phyloP scores from a whole-genome alignment of 1,284 basidiomycete species.

The Cutaneotrichosporon cavernicola region DNA sequence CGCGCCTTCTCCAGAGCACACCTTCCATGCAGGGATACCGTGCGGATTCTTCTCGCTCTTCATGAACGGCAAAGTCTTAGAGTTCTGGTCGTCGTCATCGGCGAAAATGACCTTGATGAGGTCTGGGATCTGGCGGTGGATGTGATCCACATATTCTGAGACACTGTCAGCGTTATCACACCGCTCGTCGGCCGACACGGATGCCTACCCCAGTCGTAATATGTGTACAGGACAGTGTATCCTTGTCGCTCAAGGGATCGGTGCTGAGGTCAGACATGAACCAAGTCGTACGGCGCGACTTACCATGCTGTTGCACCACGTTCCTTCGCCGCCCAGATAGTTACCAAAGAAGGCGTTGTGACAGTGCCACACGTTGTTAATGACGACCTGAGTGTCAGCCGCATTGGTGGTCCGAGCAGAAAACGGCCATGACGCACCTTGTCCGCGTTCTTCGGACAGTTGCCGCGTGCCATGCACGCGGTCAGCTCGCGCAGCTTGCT shows the following conservation, averaged over 20 bases:
- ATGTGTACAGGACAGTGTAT: constrained; percentile 25
- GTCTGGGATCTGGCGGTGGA: constrained; percentile 30
- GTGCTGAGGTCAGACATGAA: background rate
- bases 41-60: constrained; percentile 20
- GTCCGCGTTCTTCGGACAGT: constrained; percentile 21
- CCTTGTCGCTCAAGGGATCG: constrained; percentile 25
- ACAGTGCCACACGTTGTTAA: constrained; percentile 10
- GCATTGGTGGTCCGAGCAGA: too few relatives aligned
- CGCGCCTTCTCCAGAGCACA: constrained; percentile 6
- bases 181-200: too few relatives aligned
- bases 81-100: background rate
- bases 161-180: too few relatives aligned
- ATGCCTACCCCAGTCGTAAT: constrained; percentile 5
- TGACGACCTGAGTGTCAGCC: background rate
- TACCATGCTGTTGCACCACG: constrained; percentile 10
- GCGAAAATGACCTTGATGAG: constrained; percentile 28
- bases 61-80: background rate
- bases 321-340: constrained; percentile 21
- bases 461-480: constrained; percentile 17
- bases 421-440: background rate
- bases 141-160: constrained; percentile 26
- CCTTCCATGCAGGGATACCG: constrained; percentile 36
- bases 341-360: constrained; percentile 12
- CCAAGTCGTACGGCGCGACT: background rate
- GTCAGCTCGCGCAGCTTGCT: constrained; percentile 18